Base-by-base conservation (phyloP, 1,139 yeast genomes). In the Pichia sp. region DNA sequence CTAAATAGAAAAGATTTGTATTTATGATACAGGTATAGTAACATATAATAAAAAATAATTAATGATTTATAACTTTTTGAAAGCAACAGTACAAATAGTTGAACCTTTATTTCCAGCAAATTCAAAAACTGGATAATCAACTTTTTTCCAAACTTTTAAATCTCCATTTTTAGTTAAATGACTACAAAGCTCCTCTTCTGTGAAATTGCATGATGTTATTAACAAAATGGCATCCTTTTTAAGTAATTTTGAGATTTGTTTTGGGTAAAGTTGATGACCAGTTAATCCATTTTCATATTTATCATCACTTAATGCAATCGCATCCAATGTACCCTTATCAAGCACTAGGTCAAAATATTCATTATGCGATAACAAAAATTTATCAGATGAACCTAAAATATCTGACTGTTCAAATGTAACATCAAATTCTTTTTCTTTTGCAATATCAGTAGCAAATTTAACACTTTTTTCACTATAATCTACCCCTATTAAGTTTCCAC, bases 281-380 rank as follows among this genome's bases (percentile, higher is more conserved):
- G 69, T 65, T 8, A 59, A 59, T 4, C 67, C 72, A 38, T 66
- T 71, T 18, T 38, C 39, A 29, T 78, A 55, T 3, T 64, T 66
- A 8, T 64, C 66, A 33, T 83, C 87, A 55, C 87, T 84, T 37
- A 91, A 69, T 0, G 96, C 96, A 49, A 93, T 91, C 6, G 99
- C 98, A 64, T 91, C 99, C 31, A 93, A 64, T 0, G 99, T 91
- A 9, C 99, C 98, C 59, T 91, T 91, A 61, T 91, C 99, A 31
- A 89, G 65, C 2, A 89, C 74, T 6, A 91, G 61, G 54, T 89
- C 95, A 63, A 75, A 88, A 29, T 64, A 52, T 29, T 71, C 66
- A 1, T 59, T 49, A 42, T 55, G 50, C 39, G 51, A 41, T 19
- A 22, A 13, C 6, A 59, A 25, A 37, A 60, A 59, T 1, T 53